phyloP scores from a whole-genome alignment of 1,284 basidiomycete genomes.

The Rhodotorula sp. region DNA sequence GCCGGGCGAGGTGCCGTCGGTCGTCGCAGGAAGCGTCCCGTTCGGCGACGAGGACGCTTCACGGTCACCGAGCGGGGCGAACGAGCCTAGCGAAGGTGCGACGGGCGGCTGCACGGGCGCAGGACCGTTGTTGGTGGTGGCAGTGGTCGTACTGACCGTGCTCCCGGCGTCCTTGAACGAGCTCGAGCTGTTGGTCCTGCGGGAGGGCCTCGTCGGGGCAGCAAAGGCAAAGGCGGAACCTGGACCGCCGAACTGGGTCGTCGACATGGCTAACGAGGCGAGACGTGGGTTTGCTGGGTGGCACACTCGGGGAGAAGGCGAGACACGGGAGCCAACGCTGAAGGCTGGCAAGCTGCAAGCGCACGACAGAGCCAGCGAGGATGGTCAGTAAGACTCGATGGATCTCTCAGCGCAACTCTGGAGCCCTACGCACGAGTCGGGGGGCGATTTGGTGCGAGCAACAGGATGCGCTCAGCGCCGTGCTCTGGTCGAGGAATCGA shows the following conservation, averaged over 20 bases:
- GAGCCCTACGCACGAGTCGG: too few species aligned
- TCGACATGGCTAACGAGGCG: constrained; percentile 14
- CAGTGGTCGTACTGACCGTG: background rate
- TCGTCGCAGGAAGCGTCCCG: background rate
- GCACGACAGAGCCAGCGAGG: background rate
- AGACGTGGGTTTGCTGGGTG: background rate
- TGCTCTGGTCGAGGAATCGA: too few species aligned
- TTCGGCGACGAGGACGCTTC: background rate
- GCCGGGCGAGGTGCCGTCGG: background rate
- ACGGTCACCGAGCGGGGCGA: constrained; percentile 8
- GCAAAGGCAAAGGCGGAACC: constrained; percentile 37
- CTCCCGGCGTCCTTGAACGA: constrained; percentile 19
- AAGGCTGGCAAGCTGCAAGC: background rate
- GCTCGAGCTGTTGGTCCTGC: constrained; percentile 18
- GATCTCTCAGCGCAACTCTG: background rate
- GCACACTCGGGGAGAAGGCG: background rate
- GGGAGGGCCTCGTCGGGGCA: constrained; percentile 26
- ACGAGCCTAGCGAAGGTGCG: constrained; percentile 24
- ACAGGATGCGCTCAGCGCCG: too few species aligned
- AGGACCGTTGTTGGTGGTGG: constrained; percentile 15
- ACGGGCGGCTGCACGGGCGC: constrained; percentile 29
- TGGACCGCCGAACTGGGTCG: constrained; percentile 27
- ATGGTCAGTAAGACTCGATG: background rate
- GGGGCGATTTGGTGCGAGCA: too few species aligned
- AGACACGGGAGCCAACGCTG: background rate